Conservation (phyloP, 108 stramenopile genomes). For the Skeletonema tropicum region DNA sequence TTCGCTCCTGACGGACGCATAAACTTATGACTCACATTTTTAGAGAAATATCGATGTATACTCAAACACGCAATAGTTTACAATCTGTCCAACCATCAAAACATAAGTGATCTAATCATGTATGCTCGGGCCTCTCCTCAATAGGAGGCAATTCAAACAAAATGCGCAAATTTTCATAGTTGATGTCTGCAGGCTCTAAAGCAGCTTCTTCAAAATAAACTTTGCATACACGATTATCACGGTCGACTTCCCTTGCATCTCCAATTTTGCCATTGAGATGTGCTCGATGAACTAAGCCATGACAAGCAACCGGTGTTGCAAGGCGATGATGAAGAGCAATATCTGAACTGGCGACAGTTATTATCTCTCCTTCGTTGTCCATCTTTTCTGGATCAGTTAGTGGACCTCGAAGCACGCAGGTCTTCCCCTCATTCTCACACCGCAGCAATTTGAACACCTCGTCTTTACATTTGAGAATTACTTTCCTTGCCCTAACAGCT, state of each 20-base stretch:
- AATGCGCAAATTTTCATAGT: neutral
- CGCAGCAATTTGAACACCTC: conserved; percentile 4
- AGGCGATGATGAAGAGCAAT: neutral
- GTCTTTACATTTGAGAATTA: neutral
- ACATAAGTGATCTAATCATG: too few relatives aligned
- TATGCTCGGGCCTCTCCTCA: too few relatives aligned
- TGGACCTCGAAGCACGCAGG: neutral
- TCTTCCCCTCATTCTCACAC: conserved; percentile 8
- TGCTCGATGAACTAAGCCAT: neutral
- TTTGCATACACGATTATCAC: neutral
- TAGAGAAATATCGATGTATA: too few relatives aligned
- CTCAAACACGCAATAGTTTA: too few relatives aligned
- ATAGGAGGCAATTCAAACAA: conserved; percentile 11
- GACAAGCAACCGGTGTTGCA: conserved; percentile 16
- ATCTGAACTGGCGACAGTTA: neutral
- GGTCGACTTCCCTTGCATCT: neutral
- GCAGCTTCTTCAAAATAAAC: conserved; percentile 5
- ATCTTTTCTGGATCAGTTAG: too few relatives aligned
- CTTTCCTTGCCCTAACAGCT: too few relatives aligned
- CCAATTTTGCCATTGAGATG: conserved; percentile 17
- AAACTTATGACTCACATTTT: too few relatives aligned
- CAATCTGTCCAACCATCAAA: too few relatives aligned
- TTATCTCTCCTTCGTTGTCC: too few relatives aligned
- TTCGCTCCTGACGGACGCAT: too few relatives aligned
- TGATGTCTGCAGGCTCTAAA: neutral